Evolutionary conservation across 208 protist genomes (phyloP), one percentile per base, ranked within the genome.

Genomic region (Trypanosoma melophagium): DNA sequence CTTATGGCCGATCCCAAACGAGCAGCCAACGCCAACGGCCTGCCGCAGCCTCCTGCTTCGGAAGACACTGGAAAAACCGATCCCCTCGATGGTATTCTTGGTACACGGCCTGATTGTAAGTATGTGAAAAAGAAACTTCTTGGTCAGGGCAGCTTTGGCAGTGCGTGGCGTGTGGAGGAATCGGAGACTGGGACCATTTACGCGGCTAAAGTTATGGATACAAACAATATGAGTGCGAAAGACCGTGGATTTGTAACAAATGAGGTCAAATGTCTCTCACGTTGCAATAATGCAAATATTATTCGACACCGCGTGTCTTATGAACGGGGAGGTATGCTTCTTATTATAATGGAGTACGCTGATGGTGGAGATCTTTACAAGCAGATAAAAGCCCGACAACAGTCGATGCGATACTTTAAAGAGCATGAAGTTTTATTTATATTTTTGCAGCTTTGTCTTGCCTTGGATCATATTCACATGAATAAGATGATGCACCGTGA

Each of bases 101-200:
- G 88, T 63, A 77, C 83, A 3, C 71, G 59, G 54, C 66, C 77
- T 19, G 80, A 85, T 40, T 89, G 79, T 62, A 78, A 84, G 42
- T 96, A 94, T 59, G 66, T 90, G 3, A 94, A 96, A 73, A 84
- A 92, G 58, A 94, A 91, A 41, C 63, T 92, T 16, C 86, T 98
- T 8, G 95, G 95, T 12, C 96, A 98, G 69, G 95, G 95, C 5
- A 91, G 84, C 58, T 98, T 97, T 70, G 95, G 95, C 52, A 94
- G 76, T 44, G 93, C 90, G 31, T 92, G 92, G 75, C 79, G 94
- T 3, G 91, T 96, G 28, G 85, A 89, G 72, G 80, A 92, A 62
- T 86, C 69, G 60, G 68, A 64, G 21, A 94, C 93, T 10, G 88
- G 80, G 13, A 60, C 60, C 17, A 73, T 87, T 54, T 81, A 82